Percentiles rank a stretch among this genome's conserved stretches.
phyloP scores from a whole-genome alignment of 2,329 filamentous ascomycete species.

The Penicillium palitans region DNA sequence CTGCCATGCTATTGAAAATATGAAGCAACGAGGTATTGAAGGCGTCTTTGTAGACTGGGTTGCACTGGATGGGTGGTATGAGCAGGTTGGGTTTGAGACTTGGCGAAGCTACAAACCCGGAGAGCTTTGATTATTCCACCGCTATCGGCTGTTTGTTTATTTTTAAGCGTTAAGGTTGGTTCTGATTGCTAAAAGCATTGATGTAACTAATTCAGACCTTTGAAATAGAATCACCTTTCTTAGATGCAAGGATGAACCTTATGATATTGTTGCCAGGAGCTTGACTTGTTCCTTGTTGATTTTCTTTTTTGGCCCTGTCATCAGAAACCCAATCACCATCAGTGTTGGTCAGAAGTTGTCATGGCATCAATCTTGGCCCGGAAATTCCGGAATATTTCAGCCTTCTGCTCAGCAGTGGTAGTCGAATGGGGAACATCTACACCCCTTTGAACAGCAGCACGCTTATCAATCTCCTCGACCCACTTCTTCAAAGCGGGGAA shows the following conservation, averaged over 20 bases:
- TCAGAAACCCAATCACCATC: not conserved
- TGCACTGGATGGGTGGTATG: slow-evolving; percentile 47
- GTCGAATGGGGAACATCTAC: slow-evolving; percentile 19
- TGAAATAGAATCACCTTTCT: not conserved
- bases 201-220: not conserved
- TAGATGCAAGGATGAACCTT: not conserved
- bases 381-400: slow-evolving; percentile 13
- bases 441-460: slow-evolving; percentile 33
- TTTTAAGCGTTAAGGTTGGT: not conserved
- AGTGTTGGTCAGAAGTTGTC: slow-evolving; percentile 25
- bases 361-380: slow-evolving; percentile 25
- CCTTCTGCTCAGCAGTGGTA: slow-evolving; percentile 14
- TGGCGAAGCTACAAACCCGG: slow-evolving; percentile 44
- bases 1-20: slow-evolving; percentile 46
- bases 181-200: not conserved
- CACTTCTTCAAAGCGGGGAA: slow-evolving; percentile 37
- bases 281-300: not conserved
- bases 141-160: not conserved
- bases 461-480: slow-evolving; percentile 30
- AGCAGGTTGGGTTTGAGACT: slow-evolving; percentile 44
- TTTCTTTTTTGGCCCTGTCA: not conserved
- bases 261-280: not conserved
- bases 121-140: slow-evolving; percentile 19
- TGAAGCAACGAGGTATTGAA: slow-evolving; percentile 44
- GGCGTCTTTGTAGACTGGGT: slow-evolving; percentile 50